Base-by-base conservation (phyloP, 352 stramenopile genomes). In the Pythium grandisporangium region DNA sequence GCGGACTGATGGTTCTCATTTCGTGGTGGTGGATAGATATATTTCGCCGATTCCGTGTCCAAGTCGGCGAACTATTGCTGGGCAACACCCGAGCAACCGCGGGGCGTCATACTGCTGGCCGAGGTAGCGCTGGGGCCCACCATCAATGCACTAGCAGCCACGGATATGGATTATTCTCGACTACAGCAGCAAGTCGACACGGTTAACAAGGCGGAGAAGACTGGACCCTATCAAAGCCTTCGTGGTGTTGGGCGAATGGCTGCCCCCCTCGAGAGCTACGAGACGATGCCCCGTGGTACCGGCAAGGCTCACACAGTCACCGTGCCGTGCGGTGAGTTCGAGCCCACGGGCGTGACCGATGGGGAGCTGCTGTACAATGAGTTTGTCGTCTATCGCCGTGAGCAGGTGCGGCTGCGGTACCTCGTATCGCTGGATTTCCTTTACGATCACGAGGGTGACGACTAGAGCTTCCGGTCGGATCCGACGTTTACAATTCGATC, bases 31-130 rank as follows among this genome's bases (percentile, higher is more conserved):
- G 35, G 45, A 4, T 37, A 87, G 73, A 70, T 95, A 13, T 95
- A 95, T 49, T 93, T 92, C 66, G 77, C 82, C 6, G 80, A 95
- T 40, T 77, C 70, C 1, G 65, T 82, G 12, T 79, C 72, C 44
- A 95, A 95, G 49, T 85, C 69, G 1, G 70, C 76, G 2, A 82
- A 80, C 41, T 95, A 95, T 56, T 95, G 82, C 61, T 88, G 73
- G 60, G 61, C 72, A 5, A 76, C 67, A 1, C 50, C 69, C 2
- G 60, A 82, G 30, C 73, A 76, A 38, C 66, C 74, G 4, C 71
- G 70, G 43, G 66, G 60, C 7, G 71, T 88, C 23, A 44, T 89
- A 16, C 46, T 89, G 6, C 53, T 89, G 19, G 65, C 66, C 8
- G 70, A 89, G 35, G 75, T 86, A 17, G 75, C 75, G 5, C 39